These are phyloP conservation scores for Suhomyces maxii DNA, from an alignment of 1,139 yeast species.

Conservation along the genomic window DNA sequence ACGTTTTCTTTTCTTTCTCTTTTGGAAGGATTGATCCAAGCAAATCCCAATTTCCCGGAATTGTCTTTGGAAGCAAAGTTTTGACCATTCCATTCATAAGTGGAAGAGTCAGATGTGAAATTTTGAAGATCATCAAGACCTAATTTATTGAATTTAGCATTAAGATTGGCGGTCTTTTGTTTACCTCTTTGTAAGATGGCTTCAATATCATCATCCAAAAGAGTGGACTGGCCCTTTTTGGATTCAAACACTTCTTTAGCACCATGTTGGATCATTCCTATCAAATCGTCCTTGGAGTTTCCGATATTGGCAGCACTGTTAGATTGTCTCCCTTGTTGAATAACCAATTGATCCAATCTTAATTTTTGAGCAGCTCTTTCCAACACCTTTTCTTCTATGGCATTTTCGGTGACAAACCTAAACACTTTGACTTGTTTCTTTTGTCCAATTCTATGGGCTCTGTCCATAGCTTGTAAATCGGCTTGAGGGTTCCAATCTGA, in stretches of 20 bases:
- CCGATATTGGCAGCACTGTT: constrained; percentile 45
- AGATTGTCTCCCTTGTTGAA: constrained; percentile 83
- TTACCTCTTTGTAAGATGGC: constrained; percentile 75
- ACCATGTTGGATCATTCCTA: constrained; percentile 96
- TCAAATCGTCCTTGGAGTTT: constrained; percentile 78
- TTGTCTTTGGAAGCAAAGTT: constrained; percentile 71
- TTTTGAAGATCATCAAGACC: constrained; percentile 93
- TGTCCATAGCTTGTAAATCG: constrained; percentile 97
- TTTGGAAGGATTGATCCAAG: constrained; percentile 87
- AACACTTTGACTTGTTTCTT: constrained; percentile 92
- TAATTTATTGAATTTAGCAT: constrained; percentile 72
- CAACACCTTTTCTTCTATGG: constrained; percentile 92
- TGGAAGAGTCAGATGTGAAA: constrained; percentile 82
- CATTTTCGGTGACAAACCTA: constrained; percentile 91
- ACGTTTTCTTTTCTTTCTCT: constrained; percentile 89
- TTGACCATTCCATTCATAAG: constrained; percentile 97
- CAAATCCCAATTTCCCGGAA: constrained; percentile 47
- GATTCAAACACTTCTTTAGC: constrained; percentile 82
- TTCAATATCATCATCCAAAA: constrained; percentile 76
- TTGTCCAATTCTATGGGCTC: constrained; percentile 98
- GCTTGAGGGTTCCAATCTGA: constrained; percentile 99
- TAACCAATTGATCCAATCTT: constrained; percentile 89
- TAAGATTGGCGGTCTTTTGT: constrained; percentile 66
- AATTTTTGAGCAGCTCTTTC: constrained; percentile 96
- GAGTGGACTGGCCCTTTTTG: constrained; percentile 28